phyloP scores from a whole-genome alignment of 495 filamentous ascomycete genomes.

The Neurospora sp. region DNA sequence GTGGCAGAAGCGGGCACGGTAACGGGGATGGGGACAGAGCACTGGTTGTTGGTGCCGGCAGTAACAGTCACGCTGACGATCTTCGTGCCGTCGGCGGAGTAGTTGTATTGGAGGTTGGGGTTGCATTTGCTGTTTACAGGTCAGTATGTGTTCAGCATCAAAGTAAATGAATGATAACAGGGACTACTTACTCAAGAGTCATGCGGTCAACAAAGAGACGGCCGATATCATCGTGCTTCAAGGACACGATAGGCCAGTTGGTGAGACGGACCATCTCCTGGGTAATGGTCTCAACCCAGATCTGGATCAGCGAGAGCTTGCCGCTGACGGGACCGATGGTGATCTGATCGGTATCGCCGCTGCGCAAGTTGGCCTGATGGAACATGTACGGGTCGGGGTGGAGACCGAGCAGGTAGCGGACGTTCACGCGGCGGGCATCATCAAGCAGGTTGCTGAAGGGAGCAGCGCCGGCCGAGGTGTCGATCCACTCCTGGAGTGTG shows the following conservation, averaged over 20 bases:
- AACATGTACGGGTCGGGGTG: constrained; percentile 42
- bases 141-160: background rate
- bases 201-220: constrained; percentile 39
- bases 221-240: constrained; percentile 49
- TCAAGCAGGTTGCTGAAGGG: constrained; percentile 38
- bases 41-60: constrained; percentile 37
- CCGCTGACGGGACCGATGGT: constrained; percentile 41
- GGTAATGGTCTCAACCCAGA: constrained; percentile 50
- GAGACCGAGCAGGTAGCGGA: constrained; percentile 45
- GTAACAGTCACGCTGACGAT: constrained; percentile 45
- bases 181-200: constrained; percentile 33
- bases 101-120: constrained; percentile 39
- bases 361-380: constrained; percentile 52
- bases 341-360: constrained; percentile 33
- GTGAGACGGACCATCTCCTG: constrained; percentile 48
- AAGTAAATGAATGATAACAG: background rate
- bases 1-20: constrained; percentile 39
- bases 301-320: constrained; percentile 47
- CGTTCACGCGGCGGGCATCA: constrained; percentile 40
- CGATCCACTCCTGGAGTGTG: constrained; percentile 49
- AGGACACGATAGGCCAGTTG: constrained; percentile 46
- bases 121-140: constrained; percentile 26
- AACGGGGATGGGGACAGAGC: constrained; percentile 43
- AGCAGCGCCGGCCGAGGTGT: constrained; percentile 44
- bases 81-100: constrained; percentile 21